Conservation (phyloP, 305 asterid genomes). For the Ilex paraguariensis region DNA sequence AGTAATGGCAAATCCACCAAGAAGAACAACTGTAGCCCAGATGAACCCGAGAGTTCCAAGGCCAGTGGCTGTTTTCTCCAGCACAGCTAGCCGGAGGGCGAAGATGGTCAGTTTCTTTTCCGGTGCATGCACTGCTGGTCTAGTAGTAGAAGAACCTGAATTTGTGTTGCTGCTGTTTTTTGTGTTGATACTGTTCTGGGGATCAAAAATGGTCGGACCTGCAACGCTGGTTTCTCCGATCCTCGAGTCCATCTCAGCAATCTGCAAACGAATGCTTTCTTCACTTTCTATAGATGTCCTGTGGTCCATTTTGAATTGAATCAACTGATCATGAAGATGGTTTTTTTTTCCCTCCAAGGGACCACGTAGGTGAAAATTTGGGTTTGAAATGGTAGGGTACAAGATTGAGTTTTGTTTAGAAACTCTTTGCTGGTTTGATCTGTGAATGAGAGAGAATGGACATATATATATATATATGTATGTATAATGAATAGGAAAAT, state of each 20-base stretch:
- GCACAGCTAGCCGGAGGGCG: conserved; percentile 83
- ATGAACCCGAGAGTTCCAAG: conserved; percentile 89
- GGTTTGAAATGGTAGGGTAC: too few relatives aligned
- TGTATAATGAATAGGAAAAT: too few relatives aligned
- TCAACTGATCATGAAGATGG: too few relatives aligned
- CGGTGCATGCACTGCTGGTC: conserved; percentile 43
- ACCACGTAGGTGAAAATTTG: too few relatives aligned
- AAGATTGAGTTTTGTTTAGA: too few relatives aligned
- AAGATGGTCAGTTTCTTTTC: conserved; percentile 91
- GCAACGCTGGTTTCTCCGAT: conserved; percentile 27
- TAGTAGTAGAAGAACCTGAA: conserved; percentile 18
- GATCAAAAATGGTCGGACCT: conserved; percentile 36
- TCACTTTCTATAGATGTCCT: conserved; percentile 37
- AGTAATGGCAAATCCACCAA: conserved; percentile 91
- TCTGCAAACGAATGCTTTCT: conserved; percentile 52
- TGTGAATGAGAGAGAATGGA: too few relatives aligned
- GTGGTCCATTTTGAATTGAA: conserved; percentile 32
- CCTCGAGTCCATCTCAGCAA: conserved; percentile 19
- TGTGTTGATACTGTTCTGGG: conserved; percentile 29
- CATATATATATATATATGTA: too few relatives aligned
- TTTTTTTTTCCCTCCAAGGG: too few relatives aligned
- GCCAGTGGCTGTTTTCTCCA: conserved; percentile 82
- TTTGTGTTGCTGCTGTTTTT: conserved; percentile 32
- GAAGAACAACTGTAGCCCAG: conserved; percentile 96
- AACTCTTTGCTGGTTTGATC: too few relatives aligned